Evolutionary conservation across 2,329 filamentous ascomycete species (phyloP).

Genomic region (Phialocephala subalpina): DNA sequence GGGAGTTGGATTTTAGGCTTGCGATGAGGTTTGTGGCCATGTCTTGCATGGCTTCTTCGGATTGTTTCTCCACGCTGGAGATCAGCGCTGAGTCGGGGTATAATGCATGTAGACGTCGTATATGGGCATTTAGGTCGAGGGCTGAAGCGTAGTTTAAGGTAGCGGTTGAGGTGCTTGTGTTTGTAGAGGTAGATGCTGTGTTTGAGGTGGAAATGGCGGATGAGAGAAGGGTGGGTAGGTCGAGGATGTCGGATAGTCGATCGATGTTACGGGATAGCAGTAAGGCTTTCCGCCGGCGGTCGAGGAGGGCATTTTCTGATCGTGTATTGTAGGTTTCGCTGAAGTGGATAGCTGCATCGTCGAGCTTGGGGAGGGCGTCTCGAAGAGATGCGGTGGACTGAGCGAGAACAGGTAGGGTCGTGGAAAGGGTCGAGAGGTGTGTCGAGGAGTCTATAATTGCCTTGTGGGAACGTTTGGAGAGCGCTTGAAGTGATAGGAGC

Average conservation of each 20-base stretch:
- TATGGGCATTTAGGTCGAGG: constrained; percentile 91
- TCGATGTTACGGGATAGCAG: constrained; percentile 88
- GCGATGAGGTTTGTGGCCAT: constrained; percentile 87
- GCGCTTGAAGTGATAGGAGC: constrained; percentile 82
- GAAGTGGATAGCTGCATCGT: constrained; percentile 80
- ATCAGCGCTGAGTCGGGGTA: constrained; percentile 84
- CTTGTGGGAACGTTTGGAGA: constrained; percentile 90
- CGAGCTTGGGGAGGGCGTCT: constrained; percentile 78
- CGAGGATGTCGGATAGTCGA: constrained; percentile 87
- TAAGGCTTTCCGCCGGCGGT: constrained; percentile 79
- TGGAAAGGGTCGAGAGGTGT: constrained; percentile 76
- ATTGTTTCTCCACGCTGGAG: constrained; percentile 75
- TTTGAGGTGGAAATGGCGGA: constrained; percentile 71
- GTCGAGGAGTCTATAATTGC: constrained; percentile 82
- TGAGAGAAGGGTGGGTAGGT: constrained; percentile 84
- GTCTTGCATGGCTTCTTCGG: constrained; percentile 86
- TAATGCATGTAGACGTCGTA: constrained; percentile 82
- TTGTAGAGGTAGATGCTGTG: constrained; percentile 48
- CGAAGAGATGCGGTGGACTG: constrained; percentile 72
- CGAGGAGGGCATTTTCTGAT: constrained; percentile 72
- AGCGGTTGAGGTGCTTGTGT: constrained; percentile 50
- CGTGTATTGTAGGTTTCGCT: constrained; percentile 83
- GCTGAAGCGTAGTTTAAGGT: constrained; percentile 85
- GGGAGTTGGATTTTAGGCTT: constrained; percentile 76
- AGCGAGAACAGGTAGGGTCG: constrained; percentile 75